A percentile compares a stretch with the other conserved stretches of the same genome.
Evolutionary conservation across 2,329 filamentous ascomycete species (phyloP).

Genomic region (Ophiostoma ulmi): DNA sequence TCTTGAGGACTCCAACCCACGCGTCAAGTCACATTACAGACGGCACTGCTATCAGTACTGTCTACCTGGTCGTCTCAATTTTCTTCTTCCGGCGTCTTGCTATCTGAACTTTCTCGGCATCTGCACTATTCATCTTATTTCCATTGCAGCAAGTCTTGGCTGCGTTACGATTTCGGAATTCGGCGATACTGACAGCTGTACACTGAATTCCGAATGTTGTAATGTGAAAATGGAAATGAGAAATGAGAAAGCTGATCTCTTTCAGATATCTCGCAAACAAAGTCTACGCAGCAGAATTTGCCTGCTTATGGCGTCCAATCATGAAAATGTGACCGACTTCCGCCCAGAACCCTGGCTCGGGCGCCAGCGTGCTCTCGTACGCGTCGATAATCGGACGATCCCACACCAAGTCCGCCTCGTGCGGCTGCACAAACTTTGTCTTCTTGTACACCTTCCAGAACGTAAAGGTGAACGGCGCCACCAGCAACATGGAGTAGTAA

Average conservation of each 20-base stretch:
- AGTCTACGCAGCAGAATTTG: neutral
- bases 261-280: too few species aligned
- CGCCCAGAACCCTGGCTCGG: slow-evolving; percentile 21
- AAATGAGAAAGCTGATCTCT: too few species aligned
- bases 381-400: slow-evolving; percentile 32
- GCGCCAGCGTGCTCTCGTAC: slow-evolving; percentile 36
- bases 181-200: too few species aligned
- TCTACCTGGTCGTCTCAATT: neutral
- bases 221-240: neutral
- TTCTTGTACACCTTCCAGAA: slow-evolving; percentile 60
- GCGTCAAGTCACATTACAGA: neutral
- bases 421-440: slow-evolving; percentile 40
- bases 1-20: neutral
- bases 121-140: neutral
- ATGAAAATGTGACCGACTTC: slow-evolving; percentile 22
- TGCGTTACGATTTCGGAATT: neutral
- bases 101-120: neutral
- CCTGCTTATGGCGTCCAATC: neutral
- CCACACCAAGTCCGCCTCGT: slow-evolving; percentile 31
- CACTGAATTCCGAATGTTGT: neutral
- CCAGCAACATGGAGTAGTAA: slow-evolving; percentile 55
- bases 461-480: slow-evolving; percentile 50
- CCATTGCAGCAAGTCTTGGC: slow-evolving; percentile 6
- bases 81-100: neutral
- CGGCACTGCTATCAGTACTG: neutral